phyloP scores from a whole-genome alignment of 2,329 filamentous ascomycete species.

The Alternaria solani region DNA sequence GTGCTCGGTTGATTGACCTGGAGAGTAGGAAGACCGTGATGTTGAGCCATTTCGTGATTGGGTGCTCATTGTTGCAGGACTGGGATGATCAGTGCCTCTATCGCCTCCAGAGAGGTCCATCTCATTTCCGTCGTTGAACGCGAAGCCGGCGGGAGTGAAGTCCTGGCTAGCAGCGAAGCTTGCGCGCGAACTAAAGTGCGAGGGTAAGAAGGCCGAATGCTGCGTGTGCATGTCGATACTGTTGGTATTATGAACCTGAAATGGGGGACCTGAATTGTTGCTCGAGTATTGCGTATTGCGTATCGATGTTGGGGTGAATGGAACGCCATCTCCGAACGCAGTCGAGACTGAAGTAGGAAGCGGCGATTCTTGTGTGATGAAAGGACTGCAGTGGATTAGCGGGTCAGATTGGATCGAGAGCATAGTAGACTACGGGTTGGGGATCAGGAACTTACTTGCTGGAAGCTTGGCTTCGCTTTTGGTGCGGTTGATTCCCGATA shows the following conservation, averaged over 20 bases:
- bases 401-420: slow-evolving; percentile 38
- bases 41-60: slow-evolving; percentile 43
- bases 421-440: slow-evolving; percentile 13
- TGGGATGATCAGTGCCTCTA: slow-evolving; percentile 37
- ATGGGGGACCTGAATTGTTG: slow-evolving; percentile 30
- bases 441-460: slow-evolving; percentile 25
- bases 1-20: slow-evolving; percentile 35
- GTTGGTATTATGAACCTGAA: slow-evolving; percentile 30
- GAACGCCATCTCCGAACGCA: slow-evolving; percentile 33
- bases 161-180: slow-evolving; percentile 11
- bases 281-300: slow-evolving; percentile 19
- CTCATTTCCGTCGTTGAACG: slow-evolving; percentile 37
- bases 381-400: slow-evolving; percentile 38
- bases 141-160: slow-evolving; percentile 16
- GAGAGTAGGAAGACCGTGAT: slow-evolving; percentile 49
- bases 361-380: slow-evolving; percentile 48
- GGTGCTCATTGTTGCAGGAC: slow-evolving; percentile 46
- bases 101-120: slow-evolving; percentile 49
- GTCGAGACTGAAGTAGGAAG: slow-evolving; percentile 35
- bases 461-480: background rate
- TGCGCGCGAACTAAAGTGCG: slow-evolving; percentile 9
- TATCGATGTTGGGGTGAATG: background rate
- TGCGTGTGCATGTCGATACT: slow-evolving; percentile 36
- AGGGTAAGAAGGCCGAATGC: slow-evolving; percentile 20
- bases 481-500: slow-evolving; percentile 1